These are phyloP conservation scores for Trichoderma koningii DNA, from an alignment of 2,329 filamentous ascomycete genomes.

Conservation along the genomic window DNA sequence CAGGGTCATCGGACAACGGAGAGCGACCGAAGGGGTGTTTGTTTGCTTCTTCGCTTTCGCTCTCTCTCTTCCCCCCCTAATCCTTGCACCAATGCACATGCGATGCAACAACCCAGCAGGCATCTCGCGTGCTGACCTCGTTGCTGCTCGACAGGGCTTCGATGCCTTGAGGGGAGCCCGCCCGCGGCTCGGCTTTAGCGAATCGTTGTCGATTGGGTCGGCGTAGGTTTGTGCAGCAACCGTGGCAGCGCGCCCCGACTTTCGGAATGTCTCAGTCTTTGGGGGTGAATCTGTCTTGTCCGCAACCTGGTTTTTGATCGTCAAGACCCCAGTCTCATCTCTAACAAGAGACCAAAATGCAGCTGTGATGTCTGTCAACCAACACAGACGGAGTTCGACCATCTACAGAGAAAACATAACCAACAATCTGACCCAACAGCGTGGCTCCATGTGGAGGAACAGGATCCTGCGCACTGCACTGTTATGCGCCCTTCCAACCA, in stretches of 20 bases:
- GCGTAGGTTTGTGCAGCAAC: neutral
- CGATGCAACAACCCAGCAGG: constrained; percentile 13
- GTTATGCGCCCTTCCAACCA: constrained; percentile 1
- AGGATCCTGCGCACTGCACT: too few species aligned
- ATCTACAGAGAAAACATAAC: too few species aligned
- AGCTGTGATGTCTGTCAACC: too few species aligned
- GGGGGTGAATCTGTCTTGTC: neutral
- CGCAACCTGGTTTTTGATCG: neutral
- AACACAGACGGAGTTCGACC: too few species aligned
- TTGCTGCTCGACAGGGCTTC: too few species aligned
- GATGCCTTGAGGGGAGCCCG: neutral
- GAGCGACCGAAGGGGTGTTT: constrained; percentile 23
- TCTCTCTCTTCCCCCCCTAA: neutral
- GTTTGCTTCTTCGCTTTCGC: neutral
- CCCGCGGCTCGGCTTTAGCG: constrained; percentile 1
- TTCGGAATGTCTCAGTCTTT: neutral
- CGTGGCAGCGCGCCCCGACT: constrained; percentile 3
- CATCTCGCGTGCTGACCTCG: too few species aligned
- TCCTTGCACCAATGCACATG: constrained; percentile 20
- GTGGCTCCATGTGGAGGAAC: neutral
- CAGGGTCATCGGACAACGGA: constrained; percentile 23
- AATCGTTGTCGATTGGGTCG: constrained; percentile 7
- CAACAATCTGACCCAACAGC: too few species aligned
- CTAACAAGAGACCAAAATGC: too few species aligned
- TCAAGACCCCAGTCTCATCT: neutral